phyloP scores from a whole-genome alignment of 257 asterid genomes.

The Solanum acaule region DNA sequence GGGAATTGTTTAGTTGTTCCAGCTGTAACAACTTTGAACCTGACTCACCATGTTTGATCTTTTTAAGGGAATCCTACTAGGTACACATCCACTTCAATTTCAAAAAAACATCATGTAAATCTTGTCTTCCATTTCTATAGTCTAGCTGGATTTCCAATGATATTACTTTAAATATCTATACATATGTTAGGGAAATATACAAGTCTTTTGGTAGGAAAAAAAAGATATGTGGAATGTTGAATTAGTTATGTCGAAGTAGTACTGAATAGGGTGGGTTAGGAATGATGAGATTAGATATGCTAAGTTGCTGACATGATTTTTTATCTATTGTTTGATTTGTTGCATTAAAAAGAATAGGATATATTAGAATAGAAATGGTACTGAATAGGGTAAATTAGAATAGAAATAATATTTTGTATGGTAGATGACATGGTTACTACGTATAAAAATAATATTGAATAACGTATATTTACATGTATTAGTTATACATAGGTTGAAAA shows the following conservation, averaged over 20 bases:
- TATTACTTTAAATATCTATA: background rate
- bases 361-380: background rate
- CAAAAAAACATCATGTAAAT: background rate
- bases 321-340: background rate
- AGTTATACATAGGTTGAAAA: background rate
- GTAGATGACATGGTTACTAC: background rate
- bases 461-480: background rate
- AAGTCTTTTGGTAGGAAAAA: background rate
- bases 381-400: background rate
- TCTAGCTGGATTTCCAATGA: background rate
- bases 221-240: background rate
- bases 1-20: background rate
- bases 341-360: background rate
- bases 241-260: background rate
- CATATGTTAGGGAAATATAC: background rate
- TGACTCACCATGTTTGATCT: background rate
- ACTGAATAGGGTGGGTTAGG: too few relatives aligned
- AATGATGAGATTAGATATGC: background rate
- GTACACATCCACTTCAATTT: background rate
- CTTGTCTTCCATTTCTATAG: background rate
- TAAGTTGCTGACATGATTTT: background rate
- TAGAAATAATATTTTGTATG: background rate
- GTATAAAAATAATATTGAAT: background rate
- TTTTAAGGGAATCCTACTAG: background rate
- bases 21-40: background rate